Percentiles rank a stretch among this genome's conserved stretches.
Conservation (phyloP, 2,329 filamentous ascomycete species). For the Talaromyces sp. region DNA sequence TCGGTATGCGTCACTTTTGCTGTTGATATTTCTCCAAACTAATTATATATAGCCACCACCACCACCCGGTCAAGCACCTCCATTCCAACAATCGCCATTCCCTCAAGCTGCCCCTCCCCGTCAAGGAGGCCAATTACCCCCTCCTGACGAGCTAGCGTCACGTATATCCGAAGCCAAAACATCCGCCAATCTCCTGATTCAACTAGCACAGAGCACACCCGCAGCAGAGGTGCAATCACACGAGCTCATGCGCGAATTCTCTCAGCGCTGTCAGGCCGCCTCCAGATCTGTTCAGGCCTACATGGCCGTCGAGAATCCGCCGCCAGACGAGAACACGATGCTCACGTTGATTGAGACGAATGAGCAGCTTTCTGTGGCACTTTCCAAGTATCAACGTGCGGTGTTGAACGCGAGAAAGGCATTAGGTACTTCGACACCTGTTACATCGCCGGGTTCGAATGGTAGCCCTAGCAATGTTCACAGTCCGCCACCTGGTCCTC, state of each 20-base stretch:
- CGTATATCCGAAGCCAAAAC: conserved; percentile 88
- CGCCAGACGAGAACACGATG: conserved; percentile 91
- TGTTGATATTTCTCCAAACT: background rate
- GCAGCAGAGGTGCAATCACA: conserved; percentile 72
- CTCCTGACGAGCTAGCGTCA: conserved; percentile 72
- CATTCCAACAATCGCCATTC: conserved; percentile 23
- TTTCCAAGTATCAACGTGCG: conserved; percentile 81
- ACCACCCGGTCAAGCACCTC: background rate
- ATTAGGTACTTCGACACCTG: conserved; percentile 16
- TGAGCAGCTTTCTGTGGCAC: conserved; percentile 78
- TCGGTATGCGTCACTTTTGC: conserved; percentile 27
- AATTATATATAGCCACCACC: conserved; percentile 4
- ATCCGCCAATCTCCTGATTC: conserved; percentile 85
- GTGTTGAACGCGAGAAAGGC: conserved; percentile 59
- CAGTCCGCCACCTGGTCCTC: background rate
- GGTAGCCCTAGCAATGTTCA: background rate
- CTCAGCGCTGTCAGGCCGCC: conserved; percentile 78
- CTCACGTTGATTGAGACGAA: conserved; percentile 91
- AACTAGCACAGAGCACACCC: conserved; percentile 84
- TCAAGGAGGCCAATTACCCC: conserved; percentile 55
- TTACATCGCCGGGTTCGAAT: background rate
- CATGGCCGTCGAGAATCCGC: conserved; percentile 74
- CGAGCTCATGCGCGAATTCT: conserved; percentile 91
- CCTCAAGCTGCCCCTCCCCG: conserved; percentile 30
- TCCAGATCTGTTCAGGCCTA: conserved; percentile 80